Evolutionary conservation across 2,329 filamentous ascomycete species (phyloP).

Genomic region (Microcyclosporella mali): DNA sequence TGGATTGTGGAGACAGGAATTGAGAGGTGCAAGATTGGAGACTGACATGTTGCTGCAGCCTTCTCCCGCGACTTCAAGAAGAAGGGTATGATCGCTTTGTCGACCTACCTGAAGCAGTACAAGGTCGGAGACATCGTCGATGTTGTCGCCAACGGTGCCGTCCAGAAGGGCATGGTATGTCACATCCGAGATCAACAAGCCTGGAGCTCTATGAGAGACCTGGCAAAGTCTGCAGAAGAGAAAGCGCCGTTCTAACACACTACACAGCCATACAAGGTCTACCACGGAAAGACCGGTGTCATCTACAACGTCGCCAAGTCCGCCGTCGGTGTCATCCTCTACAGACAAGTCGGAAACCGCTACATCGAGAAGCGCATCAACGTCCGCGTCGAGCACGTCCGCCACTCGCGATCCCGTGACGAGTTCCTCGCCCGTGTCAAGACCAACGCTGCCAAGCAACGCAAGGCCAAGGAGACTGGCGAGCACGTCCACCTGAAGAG

Average conservation of each 20-base stretch:
- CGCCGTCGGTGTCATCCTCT: slow-evolving; percentile 96
- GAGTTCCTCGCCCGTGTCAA: slow-evolving; percentile 96
- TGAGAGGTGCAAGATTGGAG: slow-evolving; percentile 4
- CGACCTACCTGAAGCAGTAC: slow-evolving; percentile 92
- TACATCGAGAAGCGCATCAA: slow-evolving; percentile 99
- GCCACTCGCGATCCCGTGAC: slow-evolving; percentile 88
- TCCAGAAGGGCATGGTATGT: slow-evolving; percentile 84
- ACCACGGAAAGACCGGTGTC: slow-evolving; percentile 86
- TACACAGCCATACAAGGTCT: slow-evolving; percentile 82
- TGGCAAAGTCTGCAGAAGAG: not conserved
- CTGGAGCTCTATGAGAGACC: not conserved
- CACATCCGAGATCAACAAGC: slow-evolving; percentile 6
- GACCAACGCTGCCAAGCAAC: slow-evolving; percentile 87
- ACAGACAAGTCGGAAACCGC: slow-evolving; percentile 99
- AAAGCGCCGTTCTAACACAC: slow-evolving; percentile 5
- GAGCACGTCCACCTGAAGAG: slow-evolving; percentile 88
- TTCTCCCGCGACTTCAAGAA: slow-evolving; percentile 93
- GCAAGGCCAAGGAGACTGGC: slow-evolving; percentile 85
- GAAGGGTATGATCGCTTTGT: slow-evolving; percentile 88
- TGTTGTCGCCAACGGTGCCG: slow-evolving; percentile 96
- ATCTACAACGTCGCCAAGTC: slow-evolving; percentile 90
- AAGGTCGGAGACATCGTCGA: slow-evolving; percentile 99
- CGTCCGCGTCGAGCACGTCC: slow-evolving; percentile 96
- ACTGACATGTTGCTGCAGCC: slow-evolving; percentile 37
- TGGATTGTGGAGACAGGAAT: slow-evolving; percentile 3